Evolutionary conservation across 192 early-diverging fungal species (phyloP).

Genomic region (Jimgerdemannia lactiflua): DNA sequence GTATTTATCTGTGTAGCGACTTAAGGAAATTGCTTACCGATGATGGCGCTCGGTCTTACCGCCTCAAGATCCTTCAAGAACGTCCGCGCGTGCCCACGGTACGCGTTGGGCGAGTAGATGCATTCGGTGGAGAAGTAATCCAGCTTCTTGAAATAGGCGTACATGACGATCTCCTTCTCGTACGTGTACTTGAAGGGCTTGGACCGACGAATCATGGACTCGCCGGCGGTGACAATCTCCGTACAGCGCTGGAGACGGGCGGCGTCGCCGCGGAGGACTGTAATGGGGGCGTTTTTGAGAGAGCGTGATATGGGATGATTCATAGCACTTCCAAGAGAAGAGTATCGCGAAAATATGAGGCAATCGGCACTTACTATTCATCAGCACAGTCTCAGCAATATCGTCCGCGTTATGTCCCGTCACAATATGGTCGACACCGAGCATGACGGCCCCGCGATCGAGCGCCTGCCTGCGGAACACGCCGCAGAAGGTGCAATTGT

Average conservation of each 20-base stretch:
- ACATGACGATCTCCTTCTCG: constrained; percentile 99
- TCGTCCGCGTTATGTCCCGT: constrained; percentile 99
- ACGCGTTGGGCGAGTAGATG: constrained; percentile 96
- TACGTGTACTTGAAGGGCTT: constrained; percentile 99
- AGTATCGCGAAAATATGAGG: neutral
- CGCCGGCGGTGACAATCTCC: constrained; percentile 80
- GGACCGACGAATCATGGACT: constrained; percentile 76
- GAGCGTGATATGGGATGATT: neutral
- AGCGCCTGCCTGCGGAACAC: constrained; percentile 97
- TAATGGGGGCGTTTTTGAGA: neutral
- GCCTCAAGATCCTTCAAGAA: constrained; percentile 96
- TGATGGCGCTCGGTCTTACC: constrained; percentile 83
- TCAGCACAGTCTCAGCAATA: constrained; percentile 97
- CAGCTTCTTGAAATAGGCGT: constrained; percentile 94
- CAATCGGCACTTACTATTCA: constrained; percentile 76
- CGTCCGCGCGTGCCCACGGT: constrained; percentile 90
- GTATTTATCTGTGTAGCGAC: too few species aligned
- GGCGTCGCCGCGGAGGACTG: constrained; percentile 92
- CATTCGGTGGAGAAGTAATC: constrained; percentile 99
- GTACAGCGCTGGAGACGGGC: constrained; percentile 92
- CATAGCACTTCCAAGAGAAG: too few species aligned
- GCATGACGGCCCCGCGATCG: constrained; percentile 89
- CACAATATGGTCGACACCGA: constrained; percentile 93
- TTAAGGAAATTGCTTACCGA: constrained; percentile 47
- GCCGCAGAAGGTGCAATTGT: constrained; percentile 99